Base-by-base conservation (phyloP, 2,329 filamentous ascomycete genomes). In the Trichoderma guizhouense region DNA sequence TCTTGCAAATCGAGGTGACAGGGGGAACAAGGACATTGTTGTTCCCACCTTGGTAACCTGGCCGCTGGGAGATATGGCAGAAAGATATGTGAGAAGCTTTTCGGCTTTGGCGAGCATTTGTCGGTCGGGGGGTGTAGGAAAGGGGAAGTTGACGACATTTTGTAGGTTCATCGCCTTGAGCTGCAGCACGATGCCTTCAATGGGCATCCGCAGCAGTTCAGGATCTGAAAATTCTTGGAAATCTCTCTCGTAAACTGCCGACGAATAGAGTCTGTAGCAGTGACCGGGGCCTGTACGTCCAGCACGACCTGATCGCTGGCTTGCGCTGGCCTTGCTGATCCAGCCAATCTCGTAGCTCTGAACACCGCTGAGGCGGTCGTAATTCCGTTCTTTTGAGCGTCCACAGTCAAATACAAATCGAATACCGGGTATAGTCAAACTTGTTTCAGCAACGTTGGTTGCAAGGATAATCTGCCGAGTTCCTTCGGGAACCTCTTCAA, bases 281-380 rank as follows among this genome's bases (percentile, higher is more conserved):
- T 99, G 97, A 8, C 96, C 96, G 1, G 96, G 95, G 0, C 94
- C 95, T 5, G 95, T 99, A 86, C 96, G 91, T 74, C 97, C 96
- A 71, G 96, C 96, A 87, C 96, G 93, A 83, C 96, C 96, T 72
- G 94, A 90, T 79, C 96, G 89, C 82, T 99, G 96, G 75, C 91
- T 93, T 8, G 96, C 95, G 79, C 94, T 97, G 32, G 96, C 96
- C 83, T 99, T 98, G 84, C 95, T 98, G 79, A 98, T 97, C 94
- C 95, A 99, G 53, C 92, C 92, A 68, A 99, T 89, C 77, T 97
- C 93, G 79, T 97, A 99, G 78, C 92, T 97, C 80, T 99, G 96
- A 0, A 99, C 95, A 4, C 95, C 95, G 9, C 93, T 98, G 12
- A 89, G 84, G n/a, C 89, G 87, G 79, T 98, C 93, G 77, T 96